Percentiles rank a stretch among this genome's conserved stretches.
phyloP scores from a whole-genome alignment of 257 asterid species.

The Solanum appendiculatum region DNA sequence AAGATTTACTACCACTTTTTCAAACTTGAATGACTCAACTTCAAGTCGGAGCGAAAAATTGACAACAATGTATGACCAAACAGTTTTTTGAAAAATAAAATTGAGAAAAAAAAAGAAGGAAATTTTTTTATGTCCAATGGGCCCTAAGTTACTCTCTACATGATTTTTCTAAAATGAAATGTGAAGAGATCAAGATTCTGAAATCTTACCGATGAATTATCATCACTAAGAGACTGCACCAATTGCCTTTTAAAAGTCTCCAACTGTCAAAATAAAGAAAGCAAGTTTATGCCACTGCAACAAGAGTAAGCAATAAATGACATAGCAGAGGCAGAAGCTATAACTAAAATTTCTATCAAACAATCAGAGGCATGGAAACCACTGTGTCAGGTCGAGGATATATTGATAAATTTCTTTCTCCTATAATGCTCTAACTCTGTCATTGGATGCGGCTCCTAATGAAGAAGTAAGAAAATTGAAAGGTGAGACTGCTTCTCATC shows the following conservation, averaged over 20 bases:
- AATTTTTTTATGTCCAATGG: background rate
- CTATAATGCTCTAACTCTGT: background rate
- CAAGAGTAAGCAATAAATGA: background rate
- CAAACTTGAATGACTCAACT: background rate
- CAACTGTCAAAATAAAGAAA: slow-evolving; percentile 31
- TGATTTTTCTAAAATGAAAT: background rate
- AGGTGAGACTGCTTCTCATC: background rate
- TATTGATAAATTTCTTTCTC: background rate
- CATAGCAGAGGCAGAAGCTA: background rate
- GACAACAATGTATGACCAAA: background rate
- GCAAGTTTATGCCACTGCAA: background rate
- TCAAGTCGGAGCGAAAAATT: background rate
- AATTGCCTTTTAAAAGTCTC: slow-evolving; percentile 87
- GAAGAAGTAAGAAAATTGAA: background rate
- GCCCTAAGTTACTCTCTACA: background rate
- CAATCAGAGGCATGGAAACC: background rate
- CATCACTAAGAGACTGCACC: slow-evolving; percentile 85
- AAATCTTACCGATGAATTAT: slow-evolving; percentile 57
- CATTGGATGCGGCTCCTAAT: background rate
- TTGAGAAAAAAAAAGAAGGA: no score
- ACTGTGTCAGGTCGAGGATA: background rate
- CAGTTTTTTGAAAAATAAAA: background rate
- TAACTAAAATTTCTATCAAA: background rate
- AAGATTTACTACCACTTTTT: background rate
- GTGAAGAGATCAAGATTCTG: background rate